Evolutionary conservation across 2,329 filamentous ascomycete species (phyloP).

Genomic region (Colletotrichum tropicale): DNA sequence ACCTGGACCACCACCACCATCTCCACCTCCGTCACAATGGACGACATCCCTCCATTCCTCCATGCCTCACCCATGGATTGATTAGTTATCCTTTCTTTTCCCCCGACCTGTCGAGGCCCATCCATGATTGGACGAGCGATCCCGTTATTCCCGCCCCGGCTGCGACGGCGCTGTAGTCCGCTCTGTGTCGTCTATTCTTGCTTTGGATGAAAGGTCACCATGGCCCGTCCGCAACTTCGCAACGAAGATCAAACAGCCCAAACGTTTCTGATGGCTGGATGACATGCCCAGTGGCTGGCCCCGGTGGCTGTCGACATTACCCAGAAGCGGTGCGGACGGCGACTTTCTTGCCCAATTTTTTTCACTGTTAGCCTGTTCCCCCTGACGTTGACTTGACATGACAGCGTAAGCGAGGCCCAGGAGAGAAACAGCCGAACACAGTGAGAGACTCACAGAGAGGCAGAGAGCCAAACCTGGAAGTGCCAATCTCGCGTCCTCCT

Average conservation of each 20-base stretch:
- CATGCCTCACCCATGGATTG: background rate
- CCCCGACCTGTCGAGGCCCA: background rate
- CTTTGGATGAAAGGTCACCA: constrained; percentile 2
- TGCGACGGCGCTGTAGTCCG: background rate
- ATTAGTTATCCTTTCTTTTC: background rate
- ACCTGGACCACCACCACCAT: background rate
- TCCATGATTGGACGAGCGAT: background rate
- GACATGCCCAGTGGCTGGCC: background rate
- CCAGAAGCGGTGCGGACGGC: background rate
- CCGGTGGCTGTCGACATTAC: background rate
- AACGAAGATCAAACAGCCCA: constrained; percentile 19
- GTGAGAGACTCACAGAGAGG: background rate
- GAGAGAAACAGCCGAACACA: background rate
- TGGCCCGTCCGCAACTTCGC: constrained; percentile 4
- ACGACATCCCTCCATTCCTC: background rate
- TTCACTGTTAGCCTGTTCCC: background rate
- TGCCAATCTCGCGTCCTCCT: background rate
- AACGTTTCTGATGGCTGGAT: constrained; percentile 18
- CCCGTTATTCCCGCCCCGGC: background rate
- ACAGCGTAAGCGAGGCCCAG: background rate
- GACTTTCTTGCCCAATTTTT: background rate
- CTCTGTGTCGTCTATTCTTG: constrained; percentile 14
- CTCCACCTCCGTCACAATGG: background rate
- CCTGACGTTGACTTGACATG: background rate
- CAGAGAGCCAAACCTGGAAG: background rate